Evolutionary conservation across 1,139 yeast genomes (phyloP).

Genomic region (Schwanniomyces etchellsii): DNA sequence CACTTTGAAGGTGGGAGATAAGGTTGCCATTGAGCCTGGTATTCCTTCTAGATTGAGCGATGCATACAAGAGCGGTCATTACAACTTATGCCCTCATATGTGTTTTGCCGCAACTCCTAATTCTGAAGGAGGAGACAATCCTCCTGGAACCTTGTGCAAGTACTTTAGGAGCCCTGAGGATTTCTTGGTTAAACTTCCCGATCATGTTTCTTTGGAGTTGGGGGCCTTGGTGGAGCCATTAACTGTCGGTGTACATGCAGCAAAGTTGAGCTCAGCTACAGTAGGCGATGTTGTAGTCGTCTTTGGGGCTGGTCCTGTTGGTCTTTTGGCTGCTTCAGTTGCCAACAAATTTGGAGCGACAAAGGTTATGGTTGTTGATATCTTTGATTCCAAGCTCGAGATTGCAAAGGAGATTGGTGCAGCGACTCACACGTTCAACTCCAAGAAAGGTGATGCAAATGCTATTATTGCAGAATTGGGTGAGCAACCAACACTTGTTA

Average conservation of each 20-base stretch:
- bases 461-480: constrained; percentile 32
- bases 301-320: constrained; percentile 94
- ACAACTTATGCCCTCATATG: constrained; percentile 80
- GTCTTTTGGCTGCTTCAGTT: constrained; percentile 70
- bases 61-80: constrained; percentile 69
- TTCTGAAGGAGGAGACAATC: constrained; percentile 33
- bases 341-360: constrained; percentile 83
- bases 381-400: constrained; percentile 52
- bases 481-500: constrained; percentile 53
- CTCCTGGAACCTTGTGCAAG: constrained; percentile 68
- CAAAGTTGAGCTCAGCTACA: constrained; percentile 58
- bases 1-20: constrained; percentile 64
- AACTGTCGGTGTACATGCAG: constrained; percentile 81
- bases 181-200: constrained; percentile 75
- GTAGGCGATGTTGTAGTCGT: constrained; percentile 75
- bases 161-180: constrained; percentile 79
- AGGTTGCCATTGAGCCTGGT: constrained; percentile 72
- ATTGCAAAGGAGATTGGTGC: constrained; percentile 53
- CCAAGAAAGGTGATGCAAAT: constrained; percentile 35
- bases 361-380: constrained; percentile 59
- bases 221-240: constrained; percentile 90
- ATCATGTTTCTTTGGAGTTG: constrained; percentile 68
- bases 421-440: constrained; percentile 59
- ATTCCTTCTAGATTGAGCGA: constrained; percentile 72
- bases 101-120: constrained; percentile 81